phyloP scores from a whole-genome alignment of 768 basidiomycete genomes.

The Cubamyces sp. region DNA sequence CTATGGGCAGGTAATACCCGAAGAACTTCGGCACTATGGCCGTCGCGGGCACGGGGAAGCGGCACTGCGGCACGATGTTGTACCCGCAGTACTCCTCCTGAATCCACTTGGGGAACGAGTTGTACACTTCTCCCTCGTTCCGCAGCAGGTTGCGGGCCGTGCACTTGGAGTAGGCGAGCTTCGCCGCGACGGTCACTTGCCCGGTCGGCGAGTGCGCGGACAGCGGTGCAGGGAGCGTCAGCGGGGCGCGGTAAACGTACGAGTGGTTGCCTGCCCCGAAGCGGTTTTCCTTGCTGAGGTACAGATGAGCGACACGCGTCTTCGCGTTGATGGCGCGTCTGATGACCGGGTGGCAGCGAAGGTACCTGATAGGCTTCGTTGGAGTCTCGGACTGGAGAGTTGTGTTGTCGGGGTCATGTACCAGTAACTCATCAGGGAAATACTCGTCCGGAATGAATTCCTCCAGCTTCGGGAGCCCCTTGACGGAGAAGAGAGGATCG shows the following conservation, averaged over 20 bases:
- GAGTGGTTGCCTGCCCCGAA: slow-evolving; percentile 59
- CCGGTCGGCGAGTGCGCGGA: slow-evolving; percentile 29
- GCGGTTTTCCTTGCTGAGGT: slow-evolving; percentile 42
- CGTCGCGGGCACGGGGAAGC: slow-evolving; percentile 48
- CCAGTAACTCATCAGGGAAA: slow-evolving; percentile 34
- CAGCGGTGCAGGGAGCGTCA: slow-evolving; percentile 48
- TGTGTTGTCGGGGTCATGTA: slow-evolving; percentile 29
- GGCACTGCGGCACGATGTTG: slow-evolving; percentile 46
- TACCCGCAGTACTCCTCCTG: slow-evolving; percentile 56
- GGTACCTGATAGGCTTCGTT: slow-evolving; percentile 17
- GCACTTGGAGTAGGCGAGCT: slow-evolving; percentile 21
- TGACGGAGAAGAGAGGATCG: slow-evolving; percentile 10
- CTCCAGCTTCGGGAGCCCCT: slow-evolving; percentile 32
- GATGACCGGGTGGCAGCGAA: slow-evolving; percentile 21
- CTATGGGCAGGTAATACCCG: slow-evolving; percentile 53
- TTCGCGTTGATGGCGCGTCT: slow-evolving; percentile 8
- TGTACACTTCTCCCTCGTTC: slow-evolving; percentile 50
- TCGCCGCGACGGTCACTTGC: slow-evolving; percentile 35
- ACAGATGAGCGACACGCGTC: slow-evolving; percentile 46
- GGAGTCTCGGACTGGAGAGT: slow-evolving; percentile 1
- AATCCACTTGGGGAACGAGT: slow-evolving; percentile 48
- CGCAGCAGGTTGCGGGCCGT: slow-evolving; percentile 27
- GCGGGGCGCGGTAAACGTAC: slow-evolving; percentile 51
- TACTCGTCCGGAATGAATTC: slow-evolving; percentile 32
- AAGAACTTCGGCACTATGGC: slow-evolving; percentile 67